Evolutionary conservation across 345 rosid genomes (phyloP).

Genomic region (Clausena lansium): DNA sequence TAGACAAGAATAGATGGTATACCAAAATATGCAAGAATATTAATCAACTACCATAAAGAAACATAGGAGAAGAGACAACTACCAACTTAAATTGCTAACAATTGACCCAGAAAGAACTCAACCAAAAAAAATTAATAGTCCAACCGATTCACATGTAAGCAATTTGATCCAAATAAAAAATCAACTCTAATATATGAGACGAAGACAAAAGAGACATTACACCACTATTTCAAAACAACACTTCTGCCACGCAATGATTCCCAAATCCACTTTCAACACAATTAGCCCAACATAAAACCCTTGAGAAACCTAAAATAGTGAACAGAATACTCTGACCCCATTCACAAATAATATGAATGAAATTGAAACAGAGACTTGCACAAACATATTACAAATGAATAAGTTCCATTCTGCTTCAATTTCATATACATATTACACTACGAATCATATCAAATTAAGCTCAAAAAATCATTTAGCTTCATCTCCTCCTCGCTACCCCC

Average conservation of each 20-base stretch:
- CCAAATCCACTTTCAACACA: conserved; percentile 2
- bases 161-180: not conserved
- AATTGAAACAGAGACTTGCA: not conserved
- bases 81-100: not conserved
- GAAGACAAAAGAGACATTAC: not conserved
- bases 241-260: not conserved
- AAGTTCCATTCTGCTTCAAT: not conserved
- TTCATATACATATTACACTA: not conserved
- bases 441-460: not conserved
- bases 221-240: not conserved
- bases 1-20: not conserved
- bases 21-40: not conserved
- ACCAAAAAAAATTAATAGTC: not conserved
- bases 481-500: not conserved
- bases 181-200: not conserved
- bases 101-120: not conserved
- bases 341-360: not conserved
- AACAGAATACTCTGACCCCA: not conserved
- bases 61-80: not conserved
- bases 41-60: not conserved
- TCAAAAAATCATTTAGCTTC: too few relatives aligned
- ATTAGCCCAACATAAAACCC: not conserved
- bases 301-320: not conserved
- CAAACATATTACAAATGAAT: not conserved
- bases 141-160: not conserved